Evolutionary conservation across 108 stramenopile genomes (phyloP).

Genomic region (Fistulifera pelliculosa): DNA sequence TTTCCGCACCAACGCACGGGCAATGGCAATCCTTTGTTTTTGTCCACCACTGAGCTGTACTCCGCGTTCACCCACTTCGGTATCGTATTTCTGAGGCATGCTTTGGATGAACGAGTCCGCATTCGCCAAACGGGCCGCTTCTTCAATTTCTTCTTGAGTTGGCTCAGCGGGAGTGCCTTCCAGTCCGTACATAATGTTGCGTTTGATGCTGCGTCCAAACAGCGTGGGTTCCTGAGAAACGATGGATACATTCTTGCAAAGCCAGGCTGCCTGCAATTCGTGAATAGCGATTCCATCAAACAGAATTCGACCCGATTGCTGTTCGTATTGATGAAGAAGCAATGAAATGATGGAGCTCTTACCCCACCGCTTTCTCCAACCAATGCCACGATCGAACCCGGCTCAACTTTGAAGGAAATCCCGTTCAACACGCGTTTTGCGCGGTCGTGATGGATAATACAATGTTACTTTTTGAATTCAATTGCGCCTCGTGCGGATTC

Average conservation of each 20-base stretch:
- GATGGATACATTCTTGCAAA: conserved; percentile 39
- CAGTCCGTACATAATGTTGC: conserved; percentile 82
- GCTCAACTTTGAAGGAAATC: conserved; percentile 30
- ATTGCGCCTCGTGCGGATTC: conserved; percentile 23
- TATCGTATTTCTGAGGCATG: conserved; percentile 50
- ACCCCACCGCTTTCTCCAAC: conserved; percentile 80
- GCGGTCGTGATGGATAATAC: conserved; percentile 55
- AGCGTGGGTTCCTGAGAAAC: conserved; percentile 88
- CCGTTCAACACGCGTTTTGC: conserved; percentile 40
- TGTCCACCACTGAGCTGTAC: conserved; percentile 62
- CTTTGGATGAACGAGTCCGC: conserved; percentile 62
- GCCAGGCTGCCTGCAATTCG: conserved; percentile 33
- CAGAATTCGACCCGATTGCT: conserved; percentile 30
- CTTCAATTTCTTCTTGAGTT: conserved; percentile 50
- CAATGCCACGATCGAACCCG: conserved; percentile 63
- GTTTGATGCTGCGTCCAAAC: conserved; percentile 68
- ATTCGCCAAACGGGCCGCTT: conserved; percentile 75
- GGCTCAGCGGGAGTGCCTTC: conserved; percentile 50
- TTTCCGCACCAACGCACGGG: conserved; percentile 66
- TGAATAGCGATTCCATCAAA: conserved; percentile 45
- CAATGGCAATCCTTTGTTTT: conserved; percentile 80
- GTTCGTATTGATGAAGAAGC: conserved; percentile 78
- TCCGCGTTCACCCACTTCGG: conserved; percentile 72
- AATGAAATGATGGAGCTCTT: conserved; percentile 59
- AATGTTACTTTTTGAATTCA: conserved; percentile 34